A percentile compares a stretch with the other conserved stretches of the same genome.
phyloP scores from a whole-genome alignment of 2,329 filamentous ascomycete genomes.

The Talaromyces sp. region DNA sequence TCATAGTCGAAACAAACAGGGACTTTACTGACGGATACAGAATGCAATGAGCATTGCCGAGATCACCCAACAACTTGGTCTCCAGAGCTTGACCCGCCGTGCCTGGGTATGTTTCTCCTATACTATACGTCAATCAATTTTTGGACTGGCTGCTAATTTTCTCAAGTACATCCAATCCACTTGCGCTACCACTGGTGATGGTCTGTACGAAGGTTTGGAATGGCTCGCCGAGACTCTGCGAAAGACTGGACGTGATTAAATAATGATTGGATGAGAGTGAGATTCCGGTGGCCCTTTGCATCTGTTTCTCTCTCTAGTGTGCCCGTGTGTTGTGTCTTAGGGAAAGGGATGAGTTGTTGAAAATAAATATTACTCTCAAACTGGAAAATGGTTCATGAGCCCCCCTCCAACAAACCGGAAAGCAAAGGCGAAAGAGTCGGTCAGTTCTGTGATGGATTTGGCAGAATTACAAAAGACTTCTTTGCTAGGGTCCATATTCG shows the following conservation, averaged over 20 bases:
- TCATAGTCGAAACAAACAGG: slow-evolving; percentile 7
- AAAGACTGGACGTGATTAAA: slow-evolving; percentile 59
- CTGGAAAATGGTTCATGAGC: slow-evolving; percentile 12
- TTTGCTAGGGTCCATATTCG: slow-evolving; percentile 14
- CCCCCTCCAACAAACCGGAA: neutral
- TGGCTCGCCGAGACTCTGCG: slow-evolving; percentile 82
- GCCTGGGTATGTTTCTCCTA: slow-evolving; percentile 76
- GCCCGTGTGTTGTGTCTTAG: neutral
- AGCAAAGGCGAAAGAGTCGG: slow-evolving; percentile 9
- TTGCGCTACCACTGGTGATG: slow-evolving; percentile 97
- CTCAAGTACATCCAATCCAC: slow-evolving; percentile 96
- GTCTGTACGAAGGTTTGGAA: slow-evolving; percentile 98
- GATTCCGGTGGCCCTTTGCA: slow-evolving; percentile 8
- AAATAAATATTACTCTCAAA: slow-evolving; percentile 20
- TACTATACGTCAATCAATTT: too few species aligned
- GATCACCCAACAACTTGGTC: slow-evolving; percentile 99
- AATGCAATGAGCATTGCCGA: slow-evolving; percentile 99
- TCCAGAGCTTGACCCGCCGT: slow-evolving; percentile 97
- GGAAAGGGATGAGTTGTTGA: slow-evolving; percentile 6
- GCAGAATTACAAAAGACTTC: slow-evolving; percentile 14
- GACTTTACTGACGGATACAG: slow-evolving; percentile 51
- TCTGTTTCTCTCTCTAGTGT: slow-evolving; percentile 8
- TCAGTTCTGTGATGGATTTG: slow-evolving; percentile 16
- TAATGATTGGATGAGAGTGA: slow-evolving; percentile 21
- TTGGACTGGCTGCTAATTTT: too few species aligned